Percentiles rank a stretch among this genome's conserved stretches.
phyloP scores from a whole-genome alignment of 2,329 filamentous ascomycete species.

The Teratosphaeria destructans region DNA sequence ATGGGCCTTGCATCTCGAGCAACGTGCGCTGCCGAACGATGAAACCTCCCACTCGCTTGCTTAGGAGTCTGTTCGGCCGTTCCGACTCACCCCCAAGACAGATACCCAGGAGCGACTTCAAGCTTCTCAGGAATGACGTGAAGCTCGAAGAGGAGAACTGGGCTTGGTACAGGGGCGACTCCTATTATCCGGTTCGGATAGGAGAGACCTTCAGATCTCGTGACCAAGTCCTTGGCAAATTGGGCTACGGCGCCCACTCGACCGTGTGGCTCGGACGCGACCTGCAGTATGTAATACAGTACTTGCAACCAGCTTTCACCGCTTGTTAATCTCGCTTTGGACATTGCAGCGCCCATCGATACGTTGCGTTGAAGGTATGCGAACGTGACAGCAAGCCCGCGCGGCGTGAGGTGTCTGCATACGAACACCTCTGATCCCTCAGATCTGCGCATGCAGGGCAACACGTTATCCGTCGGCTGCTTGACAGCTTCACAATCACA shows the following conservation, averaged over 20 bases:
- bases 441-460: neutral
- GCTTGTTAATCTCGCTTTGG: neutral
- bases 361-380: neutral
- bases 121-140: neutral
- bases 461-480: neutral
- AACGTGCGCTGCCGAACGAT: neutral
- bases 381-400: neutral
- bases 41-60: neutral
- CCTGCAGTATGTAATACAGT: neutral
- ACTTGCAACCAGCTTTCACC: neutral
- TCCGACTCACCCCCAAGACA: neutral
- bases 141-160: neutral
- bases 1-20: neutral
- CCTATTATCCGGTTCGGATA: conserved; percentile 27
- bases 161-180: neutral
- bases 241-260: conserved; percentile 3
- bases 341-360: neutral
- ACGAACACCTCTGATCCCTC: neutral
- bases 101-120: neutral
- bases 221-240: conserved; percentile 3
- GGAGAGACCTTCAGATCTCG: conserved; percentile 20
- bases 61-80: neutral
- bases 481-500: conserved; percentile 1
- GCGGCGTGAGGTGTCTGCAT: neutral
- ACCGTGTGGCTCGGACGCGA: conserved; percentile 7